phyloP scores from a whole-genome alignment of 75 land plant genomes.

The Chamaecyparis obtusa region DNA sequence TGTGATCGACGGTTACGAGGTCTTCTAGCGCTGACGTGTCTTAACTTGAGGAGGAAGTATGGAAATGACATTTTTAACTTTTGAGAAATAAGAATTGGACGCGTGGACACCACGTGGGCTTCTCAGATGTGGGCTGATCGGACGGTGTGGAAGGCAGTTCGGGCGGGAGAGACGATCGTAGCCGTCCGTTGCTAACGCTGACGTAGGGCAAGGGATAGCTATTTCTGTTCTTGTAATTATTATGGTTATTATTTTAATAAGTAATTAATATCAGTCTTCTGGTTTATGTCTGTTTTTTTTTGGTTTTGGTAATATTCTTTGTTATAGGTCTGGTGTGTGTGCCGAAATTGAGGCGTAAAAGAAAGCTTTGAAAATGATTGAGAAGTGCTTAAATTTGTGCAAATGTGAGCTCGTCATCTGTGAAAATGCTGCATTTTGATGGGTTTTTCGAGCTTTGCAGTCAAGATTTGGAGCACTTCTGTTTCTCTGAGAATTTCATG shows the following conservation, averaged over 20 bases:
- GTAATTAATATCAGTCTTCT: neutral
- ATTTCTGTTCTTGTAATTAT: constrained; percentile 8
- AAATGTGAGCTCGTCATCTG: neutral
- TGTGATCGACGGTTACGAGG: neutral
- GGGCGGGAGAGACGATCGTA: neutral
- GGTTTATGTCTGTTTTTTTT: neutral
- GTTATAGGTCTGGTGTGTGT: neutral
- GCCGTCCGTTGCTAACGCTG: neutral
- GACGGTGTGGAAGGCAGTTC: neutral
- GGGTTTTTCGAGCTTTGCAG: neutral
- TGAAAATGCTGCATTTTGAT: neutral
- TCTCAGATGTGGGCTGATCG: neutral
- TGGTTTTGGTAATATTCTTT: neutral
- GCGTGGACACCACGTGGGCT: constrained; percentile 3
- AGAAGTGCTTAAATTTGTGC: neutral
- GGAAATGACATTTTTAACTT: neutral
- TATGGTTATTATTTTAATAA: neutral
- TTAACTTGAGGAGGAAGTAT: neutral
- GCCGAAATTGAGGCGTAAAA: neutral
- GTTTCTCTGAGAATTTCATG: neutral
- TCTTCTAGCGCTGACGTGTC: neutral
- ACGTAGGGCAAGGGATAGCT: constrained; percentile 8
- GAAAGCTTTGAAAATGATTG: neutral
- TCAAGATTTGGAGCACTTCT: neutral
- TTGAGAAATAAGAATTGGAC: neutral